Evolutionary conservation across 2,329 filamentous ascomycete species (phyloP).

Genomic region (Colletotrichum phormii): DNA sequence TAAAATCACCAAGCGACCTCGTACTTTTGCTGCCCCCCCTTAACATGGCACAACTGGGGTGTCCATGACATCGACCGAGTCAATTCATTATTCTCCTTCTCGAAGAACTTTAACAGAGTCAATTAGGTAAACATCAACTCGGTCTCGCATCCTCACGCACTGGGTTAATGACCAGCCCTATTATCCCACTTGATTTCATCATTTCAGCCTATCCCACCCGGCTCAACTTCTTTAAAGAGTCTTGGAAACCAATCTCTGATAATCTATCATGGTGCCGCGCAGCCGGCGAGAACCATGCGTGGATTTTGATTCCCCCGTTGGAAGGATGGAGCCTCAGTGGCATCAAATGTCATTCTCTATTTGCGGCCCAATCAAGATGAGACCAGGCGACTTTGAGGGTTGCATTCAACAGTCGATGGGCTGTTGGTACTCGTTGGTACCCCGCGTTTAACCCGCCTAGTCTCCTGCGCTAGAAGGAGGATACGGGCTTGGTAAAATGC

Average conservation of each 20-base stretch:
- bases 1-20: neutral
- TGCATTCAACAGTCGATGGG: constrained; percentile 11
- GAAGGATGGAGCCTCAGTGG: neutral
- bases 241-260: neutral
- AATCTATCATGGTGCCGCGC: neutral
- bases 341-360: neutral
- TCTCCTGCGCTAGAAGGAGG: neutral
- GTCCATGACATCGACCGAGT: neutral
- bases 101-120: neutral
- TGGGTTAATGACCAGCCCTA: no score
- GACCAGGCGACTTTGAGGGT: constrained; percentile 2
- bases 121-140: neutral
- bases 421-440: neutral
- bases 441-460: neutral
- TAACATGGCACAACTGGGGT: constrained; percentile 6
- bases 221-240: neutral
- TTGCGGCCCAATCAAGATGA: constrained; percentile 15
- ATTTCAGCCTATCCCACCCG: no score
- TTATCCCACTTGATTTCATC: no score
- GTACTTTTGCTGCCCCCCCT: neutral
- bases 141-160: neutral
- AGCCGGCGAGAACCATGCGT: constrained; percentile 12
- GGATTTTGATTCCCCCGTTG: constrained; percentile 18
- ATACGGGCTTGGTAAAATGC: neutral
- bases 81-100: neutral